phyloP scores from a whole-genome alignment of 345 rosid genomes.

The Aquilaria malaccensis region DNA sequence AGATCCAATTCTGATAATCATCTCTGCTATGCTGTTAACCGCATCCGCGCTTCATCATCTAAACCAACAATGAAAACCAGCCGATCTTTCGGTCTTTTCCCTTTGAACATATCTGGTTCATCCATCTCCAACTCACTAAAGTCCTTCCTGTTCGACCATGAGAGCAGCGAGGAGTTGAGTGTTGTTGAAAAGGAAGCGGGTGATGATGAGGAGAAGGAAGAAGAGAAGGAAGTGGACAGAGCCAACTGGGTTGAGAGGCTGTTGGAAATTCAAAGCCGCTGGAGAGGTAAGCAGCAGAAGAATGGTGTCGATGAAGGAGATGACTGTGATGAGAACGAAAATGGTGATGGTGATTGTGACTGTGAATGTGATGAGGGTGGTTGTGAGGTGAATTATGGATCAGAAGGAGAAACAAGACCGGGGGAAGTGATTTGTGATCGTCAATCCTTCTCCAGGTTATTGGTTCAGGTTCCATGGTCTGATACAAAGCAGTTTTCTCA shows the following conservation, averaged over 20 bases:
- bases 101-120: conserved; percentile 51
- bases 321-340: conserved; percentile 15
- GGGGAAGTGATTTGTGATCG: conserved; percentile 27
- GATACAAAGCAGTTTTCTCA: conserved; percentile 65
- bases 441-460: conserved; percentile 45
- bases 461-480: conserved; percentile 47
- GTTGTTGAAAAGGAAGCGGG: conserved; percentile 19
- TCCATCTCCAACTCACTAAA: conserved; percentile 45
- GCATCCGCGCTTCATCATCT: conserved; percentile 29
- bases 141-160: conserved; percentile 53
- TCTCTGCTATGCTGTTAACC: conserved; percentile 36
- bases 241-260: conserved; percentile 75
- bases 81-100: conserved; percentile 45
- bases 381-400: conserved; percentile 46
- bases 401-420: conserved; percentile 26
- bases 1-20: conserved; percentile 67
- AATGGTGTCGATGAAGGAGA: conserved; percentile 17
- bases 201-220: conserved; percentile 17
- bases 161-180: conserved; percentile 30
- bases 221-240: conserved; percentile 33
- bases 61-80: conserved; percentile 49
- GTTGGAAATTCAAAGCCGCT: conserved; percentile 50
- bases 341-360: conserved; percentile 16
- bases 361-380: conserved; percentile 31
- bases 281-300: conserved; percentile 34